phyloP scores from a whole-genome alignment of 768 basidiomycete species.

The Rhodotorula sphaerocarpa region DNA sequence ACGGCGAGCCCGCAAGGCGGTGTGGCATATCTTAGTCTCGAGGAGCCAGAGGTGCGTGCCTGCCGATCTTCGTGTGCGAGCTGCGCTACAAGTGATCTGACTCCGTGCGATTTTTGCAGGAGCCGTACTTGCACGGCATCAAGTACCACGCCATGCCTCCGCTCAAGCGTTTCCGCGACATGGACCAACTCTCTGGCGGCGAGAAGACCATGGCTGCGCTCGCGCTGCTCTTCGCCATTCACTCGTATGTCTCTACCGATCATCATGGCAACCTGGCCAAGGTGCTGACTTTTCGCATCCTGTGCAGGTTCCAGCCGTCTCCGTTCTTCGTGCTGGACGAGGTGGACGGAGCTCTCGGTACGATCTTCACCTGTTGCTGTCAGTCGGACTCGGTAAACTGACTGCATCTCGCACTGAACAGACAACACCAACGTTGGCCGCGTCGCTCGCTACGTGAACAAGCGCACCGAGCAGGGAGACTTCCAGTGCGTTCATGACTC shows the following conservation, averaged over 20 bases:
- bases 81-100: not conserved
- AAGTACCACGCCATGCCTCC: slow-evolving; percentile 99
- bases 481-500: slow-evolving; percentile 23
- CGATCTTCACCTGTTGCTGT: not conserved
- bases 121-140: slow-evolving; percentile 78
- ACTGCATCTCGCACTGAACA: not conserved
- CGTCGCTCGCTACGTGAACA: slow-evolving; percentile 83
- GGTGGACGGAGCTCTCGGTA: slow-evolving; percentile 77
- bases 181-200: slow-evolving; percentile 96
- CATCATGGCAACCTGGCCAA: not conserved
- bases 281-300: not conserved
- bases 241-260: slow-evolving; percentile 54
- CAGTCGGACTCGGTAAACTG: not conserved
- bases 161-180: slow-evolving; percentile 97
- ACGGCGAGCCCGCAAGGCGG: slow-evolving; percentile 90
- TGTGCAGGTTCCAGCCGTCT: slow-evolving; percentile 75
- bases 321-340: slow-evolving; percentile 99
- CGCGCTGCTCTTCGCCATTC: slow-evolving; percentile 92
- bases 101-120: too few species aligned
- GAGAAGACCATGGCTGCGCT: slow-evolving; percentile 97
- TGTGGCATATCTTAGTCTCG: slow-evolving; percentile 88
- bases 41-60: slow-evolving; percentile 78
- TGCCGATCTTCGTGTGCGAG: too few species aligned
- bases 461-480: slow-evolving; percentile 60
- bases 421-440: slow-evolving; percentile 99